Evolutionary conservation across 2,329 filamentous ascomycete species (phyloP).

Genomic region (Venturia carpophila): DNA sequence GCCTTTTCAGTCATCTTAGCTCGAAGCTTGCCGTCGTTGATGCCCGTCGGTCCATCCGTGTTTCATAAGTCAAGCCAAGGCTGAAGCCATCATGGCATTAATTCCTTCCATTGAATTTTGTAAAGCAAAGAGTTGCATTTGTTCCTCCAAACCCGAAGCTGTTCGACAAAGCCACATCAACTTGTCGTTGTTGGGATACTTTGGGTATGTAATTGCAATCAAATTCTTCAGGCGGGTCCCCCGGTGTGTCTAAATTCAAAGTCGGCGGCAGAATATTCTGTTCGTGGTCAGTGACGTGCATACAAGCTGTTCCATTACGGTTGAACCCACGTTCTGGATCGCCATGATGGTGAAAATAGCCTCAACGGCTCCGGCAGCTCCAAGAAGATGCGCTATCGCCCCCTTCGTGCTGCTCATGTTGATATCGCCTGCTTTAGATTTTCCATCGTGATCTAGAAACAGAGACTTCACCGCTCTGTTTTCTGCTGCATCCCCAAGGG

Average conservation of each 20-base stretch:
- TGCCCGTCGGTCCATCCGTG: neutral
- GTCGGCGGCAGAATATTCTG: slow-evolving; percentile 79
- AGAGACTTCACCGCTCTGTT: slow-evolving; percentile 72
- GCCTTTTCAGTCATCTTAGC: neutral
- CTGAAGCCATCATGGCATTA: neutral
- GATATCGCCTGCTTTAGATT: slow-evolving; percentile 52
- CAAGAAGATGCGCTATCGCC: slow-evolving; percentile 82
- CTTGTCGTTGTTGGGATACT: slow-evolving; percentile 57
- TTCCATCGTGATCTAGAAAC: slow-evolving; percentile 65
- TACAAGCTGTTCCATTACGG: neutral
- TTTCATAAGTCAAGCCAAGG: neutral
- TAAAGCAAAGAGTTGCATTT: slow-evolving; percentile 82
- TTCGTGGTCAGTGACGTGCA: slow-evolving; percentile 20
- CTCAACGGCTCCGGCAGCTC: slow-evolving; percentile 85
- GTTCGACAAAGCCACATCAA: slow-evolving; percentile 77
- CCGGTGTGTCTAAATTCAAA: slow-evolving; percentile 64
- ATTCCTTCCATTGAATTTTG: slow-evolving; percentile 22
- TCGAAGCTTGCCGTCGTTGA: neutral
- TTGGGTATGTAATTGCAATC: slow-evolving; percentile 80
- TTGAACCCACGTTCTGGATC: slow-evolving; percentile 60
- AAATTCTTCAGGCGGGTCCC: slow-evolving; percentile 52
- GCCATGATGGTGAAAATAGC: slow-evolving; percentile 77
- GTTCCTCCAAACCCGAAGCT: slow-evolving; percentile 98
- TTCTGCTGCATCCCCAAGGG: slow-evolving; percentile 80
- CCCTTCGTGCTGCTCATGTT: slow-evolving; percentile 93